A percentile compares a stretch with the other conserved stretches of the same genome.
These are phyloP conservation scores for Brassica incana DNA, from an alignment of 345 rosid species.

Conservation along the genomic window DNA sequence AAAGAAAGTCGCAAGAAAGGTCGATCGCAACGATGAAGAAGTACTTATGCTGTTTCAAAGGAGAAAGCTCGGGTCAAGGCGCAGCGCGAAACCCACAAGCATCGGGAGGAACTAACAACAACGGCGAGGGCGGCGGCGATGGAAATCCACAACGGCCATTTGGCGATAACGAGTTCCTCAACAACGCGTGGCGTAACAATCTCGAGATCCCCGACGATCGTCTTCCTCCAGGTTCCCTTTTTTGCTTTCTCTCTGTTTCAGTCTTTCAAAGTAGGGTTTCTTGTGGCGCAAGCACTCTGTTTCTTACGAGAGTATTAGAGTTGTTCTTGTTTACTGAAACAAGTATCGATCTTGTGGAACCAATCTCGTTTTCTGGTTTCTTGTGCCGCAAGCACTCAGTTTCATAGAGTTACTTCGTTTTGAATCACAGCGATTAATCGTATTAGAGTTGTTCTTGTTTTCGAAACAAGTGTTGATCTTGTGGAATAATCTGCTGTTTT, in stretches of 20 bases:
- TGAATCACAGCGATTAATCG: neutral
- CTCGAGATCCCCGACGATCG: neutral
- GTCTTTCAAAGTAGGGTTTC: neutral
- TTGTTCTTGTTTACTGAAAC: neutral
- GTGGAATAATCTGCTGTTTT: neutral
- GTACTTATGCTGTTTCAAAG: neutral
- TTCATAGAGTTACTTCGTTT: neutral
- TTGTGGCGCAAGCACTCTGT: neutral
- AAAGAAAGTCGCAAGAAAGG: conserved; percentile 12
- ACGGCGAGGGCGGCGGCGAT: neutral
- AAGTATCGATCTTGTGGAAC: neutral
- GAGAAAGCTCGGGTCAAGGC: neutral
- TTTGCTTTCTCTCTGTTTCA: conserved; percentile 1
- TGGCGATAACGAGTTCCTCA: conserved; percentile 10
- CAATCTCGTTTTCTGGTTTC: neutral
- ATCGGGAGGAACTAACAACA: neutral
- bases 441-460: neutral
- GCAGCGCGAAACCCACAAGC: neutral
- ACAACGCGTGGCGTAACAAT: neutral
- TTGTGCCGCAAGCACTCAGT: neutral
- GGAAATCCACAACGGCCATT: neutral
- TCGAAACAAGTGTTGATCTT: neutral
- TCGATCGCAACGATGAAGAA: conserved; percentile 2
- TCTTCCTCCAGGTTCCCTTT: conserved; percentile 12
- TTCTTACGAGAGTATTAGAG: neutral